Conservation (phyloP, 2,329 filamentous ascomycete species). For the Aspergillus quadricinctus region DNA sequence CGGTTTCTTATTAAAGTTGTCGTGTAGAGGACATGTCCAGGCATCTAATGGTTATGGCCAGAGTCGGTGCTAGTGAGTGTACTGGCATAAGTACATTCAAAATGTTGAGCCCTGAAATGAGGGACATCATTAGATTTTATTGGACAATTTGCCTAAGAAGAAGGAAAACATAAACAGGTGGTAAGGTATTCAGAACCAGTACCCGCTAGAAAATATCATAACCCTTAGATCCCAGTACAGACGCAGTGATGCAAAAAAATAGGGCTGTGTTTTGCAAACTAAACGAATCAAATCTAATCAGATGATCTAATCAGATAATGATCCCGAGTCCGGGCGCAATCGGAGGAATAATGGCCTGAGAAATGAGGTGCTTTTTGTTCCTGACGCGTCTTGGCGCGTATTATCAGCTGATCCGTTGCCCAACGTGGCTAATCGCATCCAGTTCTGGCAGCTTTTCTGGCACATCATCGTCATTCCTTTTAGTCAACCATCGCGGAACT, state of each 20-base stretch:
- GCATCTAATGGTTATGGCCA: no score
- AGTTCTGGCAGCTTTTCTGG: not conserved
- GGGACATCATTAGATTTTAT: no score
- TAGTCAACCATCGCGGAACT: not conserved
- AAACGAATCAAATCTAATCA: constrained; percentile 17
- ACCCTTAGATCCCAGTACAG: no score
- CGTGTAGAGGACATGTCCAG: no score
- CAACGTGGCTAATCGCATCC: not conserved
- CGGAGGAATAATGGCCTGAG: not conserved
- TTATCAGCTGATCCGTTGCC: not conserved
- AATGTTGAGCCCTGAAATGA: not conserved
- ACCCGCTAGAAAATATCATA: no score
- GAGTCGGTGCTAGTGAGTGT: no score
- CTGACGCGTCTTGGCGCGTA: not conserved
- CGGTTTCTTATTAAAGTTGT: no score
- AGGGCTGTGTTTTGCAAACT: not conserved
- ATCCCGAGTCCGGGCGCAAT: constrained; percentile 16
- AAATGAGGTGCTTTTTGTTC: not conserved
- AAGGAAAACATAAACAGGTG: no score
- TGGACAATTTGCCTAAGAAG: no score
- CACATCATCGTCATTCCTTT: not conserved
- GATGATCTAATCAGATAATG: constrained; percentile 26
- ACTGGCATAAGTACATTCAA: no score
- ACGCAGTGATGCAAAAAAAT: no score
- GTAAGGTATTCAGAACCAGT: no score